phyloP scores from a whole-genome alignment of 2,329 filamentous ascomycete genomes.

The Lomentospora prolificans region DNA sequence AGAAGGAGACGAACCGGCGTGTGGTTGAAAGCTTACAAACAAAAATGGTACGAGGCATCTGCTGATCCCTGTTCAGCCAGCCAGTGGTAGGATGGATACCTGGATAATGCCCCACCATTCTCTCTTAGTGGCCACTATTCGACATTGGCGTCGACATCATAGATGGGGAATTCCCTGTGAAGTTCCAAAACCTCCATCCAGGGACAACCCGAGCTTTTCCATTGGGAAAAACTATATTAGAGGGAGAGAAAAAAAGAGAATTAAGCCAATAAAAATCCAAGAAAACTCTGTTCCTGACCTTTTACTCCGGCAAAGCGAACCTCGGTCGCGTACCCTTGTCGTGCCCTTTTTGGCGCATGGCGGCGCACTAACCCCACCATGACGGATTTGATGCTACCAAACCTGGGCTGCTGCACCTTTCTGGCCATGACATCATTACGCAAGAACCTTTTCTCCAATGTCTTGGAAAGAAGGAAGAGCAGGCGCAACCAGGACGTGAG shows the following conservation, averaged over 20 bases:
- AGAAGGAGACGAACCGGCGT: slow-evolving; percentile 6
- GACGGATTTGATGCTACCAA: neutral
- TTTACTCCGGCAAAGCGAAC: neutral
- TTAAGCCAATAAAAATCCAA: neutral
- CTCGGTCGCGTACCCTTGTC: neutral
- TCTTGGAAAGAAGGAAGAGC: neutral
- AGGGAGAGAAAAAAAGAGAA: too few species aligned
- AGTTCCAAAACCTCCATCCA: too few species aligned
- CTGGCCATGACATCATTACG: slow-evolving; percentile 1
- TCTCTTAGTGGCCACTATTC: too few species aligned
- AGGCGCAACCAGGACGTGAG: neutral
- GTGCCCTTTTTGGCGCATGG: neutral
- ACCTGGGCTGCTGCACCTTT: neutral
- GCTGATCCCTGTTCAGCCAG: too few species aligned
- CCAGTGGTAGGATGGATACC: too few species aligned
- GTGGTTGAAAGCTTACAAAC: neutral
- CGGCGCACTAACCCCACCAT: neutral
- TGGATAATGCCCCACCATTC: too few species aligned
- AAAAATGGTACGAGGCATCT: neutral
- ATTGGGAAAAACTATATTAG: too few species aligned
- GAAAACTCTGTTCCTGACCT: neutral
- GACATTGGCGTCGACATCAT: too few species aligned
- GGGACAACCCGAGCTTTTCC: too few species aligned
- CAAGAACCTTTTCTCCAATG: neutral
- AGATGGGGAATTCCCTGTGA: too few species aligned